These are phyloP conservation scores for Fagopyrum esculentum DNA, from an alignment of 148 eudicot species.

Conservation along the genomic window DNA sequence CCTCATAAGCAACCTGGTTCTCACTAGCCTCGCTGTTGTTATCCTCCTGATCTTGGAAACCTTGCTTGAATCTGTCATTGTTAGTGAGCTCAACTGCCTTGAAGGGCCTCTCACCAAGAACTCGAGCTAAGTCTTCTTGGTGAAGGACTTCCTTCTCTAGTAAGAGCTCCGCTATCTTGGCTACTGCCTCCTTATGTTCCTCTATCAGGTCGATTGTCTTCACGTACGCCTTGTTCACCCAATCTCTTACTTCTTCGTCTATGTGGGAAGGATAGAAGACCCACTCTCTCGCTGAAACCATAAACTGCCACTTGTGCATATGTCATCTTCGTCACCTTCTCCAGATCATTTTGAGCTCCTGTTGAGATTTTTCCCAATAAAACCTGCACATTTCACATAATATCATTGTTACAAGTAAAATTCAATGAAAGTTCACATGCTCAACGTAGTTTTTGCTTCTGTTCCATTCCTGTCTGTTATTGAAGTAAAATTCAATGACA, in stretches of 20 bases:
- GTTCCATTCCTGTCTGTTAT: no score
- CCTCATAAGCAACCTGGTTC: constrained; percentile 26
- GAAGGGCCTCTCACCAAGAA: constrained; percentile 79
- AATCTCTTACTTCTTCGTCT: constrained; percentile 75
- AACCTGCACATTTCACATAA: constrained; percentile 31
- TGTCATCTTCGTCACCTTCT: constrained; percentile 88
- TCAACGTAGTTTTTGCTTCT: no score
- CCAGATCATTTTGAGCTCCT: constrained; percentile 86
- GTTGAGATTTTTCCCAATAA: constrained; percentile 78
- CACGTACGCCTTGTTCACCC: constrained; percentile 70
- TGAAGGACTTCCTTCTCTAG: constrained; percentile 88
- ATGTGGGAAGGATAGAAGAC: constrained; percentile 85
- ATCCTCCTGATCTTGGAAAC: constrained; percentile 39
- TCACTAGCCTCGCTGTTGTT: constrained; percentile 20
- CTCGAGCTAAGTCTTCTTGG: constrained; percentile 64
- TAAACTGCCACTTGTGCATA: constrained; percentile 87
- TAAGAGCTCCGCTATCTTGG: constrained; percentile 69
- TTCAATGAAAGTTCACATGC: neutral
- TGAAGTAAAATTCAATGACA: neutral
- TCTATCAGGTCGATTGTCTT: constrained; percentile 50
- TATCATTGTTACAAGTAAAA: neutral
- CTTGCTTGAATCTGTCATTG: constrained; percentile 61
- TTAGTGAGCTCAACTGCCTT: constrained; percentile 56
- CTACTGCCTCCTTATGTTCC: constrained; percentile 71
- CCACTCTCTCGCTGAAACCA: constrained; percentile 87